Evolutionary conservation across 179 eudicot species (phyloP).

Genomic region (Camellia oleifera): DNA sequence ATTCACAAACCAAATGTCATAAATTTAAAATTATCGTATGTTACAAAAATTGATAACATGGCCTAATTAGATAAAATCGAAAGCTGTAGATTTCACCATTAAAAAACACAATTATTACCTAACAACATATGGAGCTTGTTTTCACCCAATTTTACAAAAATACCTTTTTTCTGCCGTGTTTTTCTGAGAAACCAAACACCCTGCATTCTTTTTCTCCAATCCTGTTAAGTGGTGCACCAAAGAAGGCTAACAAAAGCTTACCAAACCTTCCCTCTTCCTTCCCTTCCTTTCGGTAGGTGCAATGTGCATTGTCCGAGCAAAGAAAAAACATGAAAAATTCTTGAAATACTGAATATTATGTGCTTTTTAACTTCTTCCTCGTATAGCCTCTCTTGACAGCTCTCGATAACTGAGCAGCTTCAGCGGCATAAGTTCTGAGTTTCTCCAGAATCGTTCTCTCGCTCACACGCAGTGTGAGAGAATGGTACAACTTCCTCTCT

Average conservation of each 20-base stretch:
- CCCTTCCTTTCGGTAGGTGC: background rate
- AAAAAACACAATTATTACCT: no score
- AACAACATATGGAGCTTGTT: no score
- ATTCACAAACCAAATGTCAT: no score
- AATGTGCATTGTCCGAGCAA: background rate
- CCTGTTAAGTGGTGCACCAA: no score
- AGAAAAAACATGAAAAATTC: background rate
- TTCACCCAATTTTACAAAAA: no score
- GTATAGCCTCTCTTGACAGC: slow-evolving; percentile 1
- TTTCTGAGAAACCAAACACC: background rate
- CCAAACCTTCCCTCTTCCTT: background rate
- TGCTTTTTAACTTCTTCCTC: slow-evolving; percentile 22
- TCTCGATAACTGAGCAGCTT: slow-evolving; percentile 9
- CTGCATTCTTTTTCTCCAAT: background rate
- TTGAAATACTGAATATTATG: slow-evolving; percentile 9
- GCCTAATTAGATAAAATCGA: no score
- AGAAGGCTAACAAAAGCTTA: no score
- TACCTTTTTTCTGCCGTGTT: background rate
- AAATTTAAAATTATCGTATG: no score
- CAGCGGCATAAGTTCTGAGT: slow-evolving; percentile 55
- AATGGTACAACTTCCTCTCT: slow-evolving; percentile 66
- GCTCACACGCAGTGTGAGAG: slow-evolving; percentile 63
- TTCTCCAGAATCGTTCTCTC: slow-evolving; percentile 73
- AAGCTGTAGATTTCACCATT: no score
- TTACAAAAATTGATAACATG: no score